A percentile compares a stretch with the other conserved stretches of the same genome.
These are phyloP conservation scores for Cryptomeria japonica DNA, from an alignment of 75 land plant genomes.

Conservation along the genomic window DNA sequence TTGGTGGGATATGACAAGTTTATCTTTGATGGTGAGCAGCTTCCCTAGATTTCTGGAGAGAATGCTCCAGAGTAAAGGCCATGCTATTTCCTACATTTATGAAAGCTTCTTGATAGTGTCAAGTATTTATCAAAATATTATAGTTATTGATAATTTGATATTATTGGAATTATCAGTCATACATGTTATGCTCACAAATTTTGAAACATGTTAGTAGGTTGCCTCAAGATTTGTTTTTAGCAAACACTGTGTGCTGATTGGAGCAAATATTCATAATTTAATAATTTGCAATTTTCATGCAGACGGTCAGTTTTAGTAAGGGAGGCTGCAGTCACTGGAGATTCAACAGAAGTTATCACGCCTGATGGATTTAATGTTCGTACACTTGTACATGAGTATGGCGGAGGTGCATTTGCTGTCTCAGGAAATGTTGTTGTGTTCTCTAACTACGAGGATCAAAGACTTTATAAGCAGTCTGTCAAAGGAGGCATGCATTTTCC, in stretches of 20 bases:
- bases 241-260: not conserved
- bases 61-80: not conserved
- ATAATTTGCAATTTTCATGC: slow-evolving; percentile 5
- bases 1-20: too few species aligned
- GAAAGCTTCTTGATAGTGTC: too few species aligned
- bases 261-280: not conserved
- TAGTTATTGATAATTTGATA: too few species aligned
- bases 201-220: not conserved
- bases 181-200: not conserved
- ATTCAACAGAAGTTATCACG: slow-evolving; percentile 49
- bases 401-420: slow-evolving; percentile 79
- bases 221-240: not conserved
- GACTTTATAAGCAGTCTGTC: slow-evolving; percentile 72
- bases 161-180: too few species aligned
- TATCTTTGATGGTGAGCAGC: not conserved
- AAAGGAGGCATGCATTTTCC: slow-evolving; percentile 19
- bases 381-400: slow-evolving; percentile 85
- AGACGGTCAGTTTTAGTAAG: slow-evolving; percentile 67
- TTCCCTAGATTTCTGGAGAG: not conserved
- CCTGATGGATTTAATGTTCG: slow-evolving; percentile 76
- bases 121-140: too few species aligned
- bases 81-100: too few species aligned
- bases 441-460: slow-evolving; percentile 84
- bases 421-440: slow-evolving; percentile 54
- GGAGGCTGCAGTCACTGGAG: slow-evolving; percentile 34